Percentiles rank a stretch among this genome's conserved stretches.
These are phyloP conservation scores for Apophysomyces sp. DNA, from an alignment of 371 early-diverging fungal genomes.

Conservation along the genomic window DNA sequence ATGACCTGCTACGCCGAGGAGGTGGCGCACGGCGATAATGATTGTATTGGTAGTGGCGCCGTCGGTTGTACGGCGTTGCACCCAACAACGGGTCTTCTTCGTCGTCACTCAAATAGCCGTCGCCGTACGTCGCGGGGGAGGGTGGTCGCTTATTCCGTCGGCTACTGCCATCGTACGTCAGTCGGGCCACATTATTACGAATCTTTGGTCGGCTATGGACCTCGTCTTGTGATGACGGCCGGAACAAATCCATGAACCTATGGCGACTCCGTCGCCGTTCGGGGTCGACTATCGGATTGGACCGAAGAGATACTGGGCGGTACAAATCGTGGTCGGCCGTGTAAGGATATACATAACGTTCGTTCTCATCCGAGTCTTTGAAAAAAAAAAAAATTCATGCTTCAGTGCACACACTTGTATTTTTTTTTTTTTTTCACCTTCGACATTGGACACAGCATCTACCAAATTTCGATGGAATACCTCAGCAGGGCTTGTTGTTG, in stretches of 20 bases:
- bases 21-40: not conserved
- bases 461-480: slow-evolving; percentile 48
- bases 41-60: not conserved
- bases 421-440: slow-evolving; percentile 25
- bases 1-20: slow-evolving; percentile 14
- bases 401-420: not conserved
- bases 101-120: slow-evolving; percentile 20
- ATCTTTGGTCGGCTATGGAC: slow-evolving; percentile 15
- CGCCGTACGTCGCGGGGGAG: slow-evolving; percentile 1
- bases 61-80: not conserved
- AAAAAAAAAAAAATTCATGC: not conserved
- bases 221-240: slow-evolving; percentile 3
- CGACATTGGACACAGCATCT: slow-evolving; percentile 50
- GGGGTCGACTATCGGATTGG: slow-evolving; percentile 3
- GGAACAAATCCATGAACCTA: not conserved
- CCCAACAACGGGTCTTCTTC: slow-evolving; percentile 13
- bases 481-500: slow-evolving; percentile 37
- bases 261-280: not conserved
- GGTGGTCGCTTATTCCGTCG: not conserved
- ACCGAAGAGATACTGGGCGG: slow-evolving; percentile 24
- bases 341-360: slow-evolving; percentile 28
- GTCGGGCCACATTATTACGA: slow-evolving; percentile 8
- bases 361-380: slow-evolving; percentile 31
- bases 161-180: not conserved
- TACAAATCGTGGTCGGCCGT: slow-evolving; percentile 6